Percentiles rank a stretch among this genome's conserved stretches.
phyloP scores from a whole-genome alignment of 2,329 filamentous ascomycete species.

The Talaromyces sp. region DNA sequence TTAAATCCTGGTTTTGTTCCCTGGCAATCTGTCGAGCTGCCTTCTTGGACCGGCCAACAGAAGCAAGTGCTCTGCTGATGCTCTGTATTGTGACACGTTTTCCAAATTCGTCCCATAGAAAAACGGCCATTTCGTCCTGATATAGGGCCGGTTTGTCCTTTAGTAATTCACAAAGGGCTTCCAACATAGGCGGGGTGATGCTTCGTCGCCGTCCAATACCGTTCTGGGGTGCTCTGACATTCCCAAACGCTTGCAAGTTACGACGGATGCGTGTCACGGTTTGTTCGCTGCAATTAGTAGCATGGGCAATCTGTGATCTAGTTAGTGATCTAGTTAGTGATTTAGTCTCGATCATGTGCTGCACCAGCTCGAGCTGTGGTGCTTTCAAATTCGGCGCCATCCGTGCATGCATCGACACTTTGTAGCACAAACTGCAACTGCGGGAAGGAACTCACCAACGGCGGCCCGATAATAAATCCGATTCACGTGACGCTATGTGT shows the following conservation, averaged over 20 bases:
- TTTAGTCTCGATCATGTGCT: no score
- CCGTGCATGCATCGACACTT: no score
- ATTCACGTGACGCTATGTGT: no score
- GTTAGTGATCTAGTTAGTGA: no score
- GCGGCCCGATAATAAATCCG: no score
- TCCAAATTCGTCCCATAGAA: conserved; percentile 1
- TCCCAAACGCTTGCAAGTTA: conserved; percentile 21
- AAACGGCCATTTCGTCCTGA: conserved; percentile 8
- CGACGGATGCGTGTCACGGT: no score
- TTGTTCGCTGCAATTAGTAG: no score
- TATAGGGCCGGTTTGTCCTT: conserved; percentile 32
- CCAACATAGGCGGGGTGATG: conserved; percentile 31
- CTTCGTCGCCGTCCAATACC: conserved; percentile 18
- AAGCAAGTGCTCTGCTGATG: conserved; percentile 20
- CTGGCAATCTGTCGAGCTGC: conserved; percentile 19
- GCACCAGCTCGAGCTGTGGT: no score
- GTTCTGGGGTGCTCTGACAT: conserved; percentile 16
- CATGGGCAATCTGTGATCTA: no score
- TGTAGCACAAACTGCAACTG: no score
- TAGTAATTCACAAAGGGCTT: conserved; percentile 30
- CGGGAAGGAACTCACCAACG: no score
- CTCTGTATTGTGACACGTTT: conserved; percentile 25
- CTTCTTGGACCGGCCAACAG: conserved; percentile 28
- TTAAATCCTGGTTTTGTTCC: conserved; percentile 26
- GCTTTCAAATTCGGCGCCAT: no score